Percentiles rank a stretch among this genome's conserved stretches.
These are phyloP conservation scores for Protomyces lactucae-debilis DNA, from an alignment of 1,139 yeast species.

Conservation along the genomic window DNA sequence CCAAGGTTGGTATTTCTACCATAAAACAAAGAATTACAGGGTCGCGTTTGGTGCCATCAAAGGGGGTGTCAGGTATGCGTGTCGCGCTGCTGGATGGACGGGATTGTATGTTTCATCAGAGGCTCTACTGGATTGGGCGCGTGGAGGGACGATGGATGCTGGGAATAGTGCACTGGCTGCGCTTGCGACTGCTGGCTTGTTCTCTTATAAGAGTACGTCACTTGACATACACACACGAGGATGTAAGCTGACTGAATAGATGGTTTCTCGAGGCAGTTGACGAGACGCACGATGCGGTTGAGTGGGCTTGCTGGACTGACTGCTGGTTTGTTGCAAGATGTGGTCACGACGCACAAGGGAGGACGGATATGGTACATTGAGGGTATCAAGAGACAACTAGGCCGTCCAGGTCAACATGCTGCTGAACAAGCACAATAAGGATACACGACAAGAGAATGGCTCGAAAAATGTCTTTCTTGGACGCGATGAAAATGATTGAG, in stretches of 20 bases:
- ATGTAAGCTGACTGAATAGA: not conserved
- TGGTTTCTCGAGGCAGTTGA: conserved; percentile 15
- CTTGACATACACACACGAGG: not conserved
- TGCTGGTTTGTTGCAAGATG: conserved; percentile 12
- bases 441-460: not conserved
- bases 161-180: conserved; percentile 12
- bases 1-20: conserved; percentile 88
- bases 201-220: not conserved
- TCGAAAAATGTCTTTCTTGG: too few relatives aligned
- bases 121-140: conserved; percentile 5
- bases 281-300: conserved; percentile 15
- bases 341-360: conserved; percentile 1
- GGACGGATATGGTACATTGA: conserved; percentile 20
- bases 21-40: conserved; percentile 75
- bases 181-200: conserved; percentile 4
- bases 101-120: conserved; percentile 8
- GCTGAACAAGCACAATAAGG: not conserved
- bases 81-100: conserved; percentile 15
- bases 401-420: not conserved
- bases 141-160: conserved; percentile 20
- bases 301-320: conserved; percentile 7
- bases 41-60: conserved; percentile 20
- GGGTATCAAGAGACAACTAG: not conserved
- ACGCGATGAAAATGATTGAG: too few relatives aligned
- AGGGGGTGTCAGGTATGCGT: conserved; percentile 21